Conservation (phyloP, 2,329 filamentous ascomycete genomes). For the Fusarium sp. region DNA sequence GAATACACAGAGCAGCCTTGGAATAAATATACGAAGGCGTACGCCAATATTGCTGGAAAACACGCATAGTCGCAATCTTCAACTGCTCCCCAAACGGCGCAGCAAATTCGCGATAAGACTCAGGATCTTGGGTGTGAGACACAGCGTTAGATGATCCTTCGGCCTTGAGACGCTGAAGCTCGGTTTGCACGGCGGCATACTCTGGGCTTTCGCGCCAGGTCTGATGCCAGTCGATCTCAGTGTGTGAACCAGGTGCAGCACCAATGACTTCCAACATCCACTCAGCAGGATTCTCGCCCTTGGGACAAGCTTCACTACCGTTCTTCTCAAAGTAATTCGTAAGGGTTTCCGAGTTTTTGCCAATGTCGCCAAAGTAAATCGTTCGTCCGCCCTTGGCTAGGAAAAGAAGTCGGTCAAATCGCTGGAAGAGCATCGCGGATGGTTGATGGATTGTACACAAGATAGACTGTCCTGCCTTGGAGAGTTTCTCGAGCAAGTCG, state of each 20-base stretch:
- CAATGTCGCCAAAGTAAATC: slow-evolving; percentile 46
- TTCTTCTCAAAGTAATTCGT: slow-evolving; percentile 41
- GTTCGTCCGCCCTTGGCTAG: slow-evolving; percentile 45
- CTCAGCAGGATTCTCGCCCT: slow-evolving; percentile 43
- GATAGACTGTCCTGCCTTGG: slow-evolving; percentile 62
- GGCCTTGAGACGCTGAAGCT: slow-evolving; percentile 67
- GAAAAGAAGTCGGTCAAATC: slow-evolving; percentile 69
- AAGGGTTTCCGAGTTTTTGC: slow-evolving; percentile 41
- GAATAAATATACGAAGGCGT: slow-evolving; percentile 90
- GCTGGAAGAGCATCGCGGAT: slow-evolving; percentile 52
- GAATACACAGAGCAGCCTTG: slow-evolving; percentile 76
- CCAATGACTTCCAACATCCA: slow-evolving; percentile 48
- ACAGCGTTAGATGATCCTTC: slow-evolving; percentile 55
- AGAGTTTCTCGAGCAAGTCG: slow-evolving; percentile 74
- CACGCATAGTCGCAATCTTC: slow-evolving; percentile 73
- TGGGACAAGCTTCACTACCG: slow-evolving; percentile 34
- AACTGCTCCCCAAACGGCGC: slow-evolving; percentile 78
- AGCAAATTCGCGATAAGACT: slow-evolving; percentile 79
- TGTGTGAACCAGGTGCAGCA: slow-evolving; percentile 41
- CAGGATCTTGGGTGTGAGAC: slow-evolving; percentile 50
- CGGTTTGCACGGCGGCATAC: slow-evolving; percentile 61
- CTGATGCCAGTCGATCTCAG: slow-evolving; percentile 44
- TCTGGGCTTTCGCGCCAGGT: slow-evolving; percentile 56
- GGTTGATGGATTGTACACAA: slow-evolving; percentile 67
- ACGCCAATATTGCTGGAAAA: slow-evolving; percentile 93